These are phyloP conservation scores for Tolypocladium endophyticum DNA, from an alignment of 2,329 filamentous ascomycete genomes.

Conservation along the genomic window DNA sequence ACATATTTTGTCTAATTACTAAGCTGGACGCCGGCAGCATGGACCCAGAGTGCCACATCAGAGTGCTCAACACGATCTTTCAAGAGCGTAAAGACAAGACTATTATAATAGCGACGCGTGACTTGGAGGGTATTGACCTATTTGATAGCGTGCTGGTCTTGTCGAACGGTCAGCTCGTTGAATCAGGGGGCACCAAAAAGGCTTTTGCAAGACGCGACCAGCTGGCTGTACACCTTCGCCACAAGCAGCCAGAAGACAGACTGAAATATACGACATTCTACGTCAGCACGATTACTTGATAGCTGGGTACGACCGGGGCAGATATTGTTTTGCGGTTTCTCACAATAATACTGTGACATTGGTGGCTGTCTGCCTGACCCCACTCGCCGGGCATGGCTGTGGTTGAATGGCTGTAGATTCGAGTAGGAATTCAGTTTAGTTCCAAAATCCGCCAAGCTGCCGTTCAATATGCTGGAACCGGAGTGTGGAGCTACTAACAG, in stretches of 20 bases:
- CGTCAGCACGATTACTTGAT: too few species aligned
- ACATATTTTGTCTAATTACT: neutral
- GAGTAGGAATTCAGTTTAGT: too few species aligned
- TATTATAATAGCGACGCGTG: neutral
- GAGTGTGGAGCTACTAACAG: too few species aligned
- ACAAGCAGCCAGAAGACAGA: neutral
- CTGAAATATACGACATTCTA: neutral
- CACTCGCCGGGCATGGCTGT: too few species aligned
- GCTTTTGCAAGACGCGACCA: neutral
- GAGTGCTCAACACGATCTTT: neutral
- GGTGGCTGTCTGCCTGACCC: too few species aligned
- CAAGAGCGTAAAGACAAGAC: neutral
- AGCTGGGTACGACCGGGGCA: too few species aligned
- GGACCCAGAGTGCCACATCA: neutral
- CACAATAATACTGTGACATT: too few species aligned
- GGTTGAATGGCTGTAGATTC: too few species aligned
- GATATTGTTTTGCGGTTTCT: too few species aligned
- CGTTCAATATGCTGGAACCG: too few species aligned
- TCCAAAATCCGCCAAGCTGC: too few species aligned
- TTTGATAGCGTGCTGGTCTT: neutral
- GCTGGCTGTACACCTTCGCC: neutral
- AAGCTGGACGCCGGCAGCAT: neutral
- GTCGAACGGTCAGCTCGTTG: neutral
- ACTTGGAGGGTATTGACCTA: neutral
- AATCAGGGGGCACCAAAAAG: neutral